Conservation (phyloP, 495 filamentous ascomycete species). For the Neurospora sp. region DNA sequence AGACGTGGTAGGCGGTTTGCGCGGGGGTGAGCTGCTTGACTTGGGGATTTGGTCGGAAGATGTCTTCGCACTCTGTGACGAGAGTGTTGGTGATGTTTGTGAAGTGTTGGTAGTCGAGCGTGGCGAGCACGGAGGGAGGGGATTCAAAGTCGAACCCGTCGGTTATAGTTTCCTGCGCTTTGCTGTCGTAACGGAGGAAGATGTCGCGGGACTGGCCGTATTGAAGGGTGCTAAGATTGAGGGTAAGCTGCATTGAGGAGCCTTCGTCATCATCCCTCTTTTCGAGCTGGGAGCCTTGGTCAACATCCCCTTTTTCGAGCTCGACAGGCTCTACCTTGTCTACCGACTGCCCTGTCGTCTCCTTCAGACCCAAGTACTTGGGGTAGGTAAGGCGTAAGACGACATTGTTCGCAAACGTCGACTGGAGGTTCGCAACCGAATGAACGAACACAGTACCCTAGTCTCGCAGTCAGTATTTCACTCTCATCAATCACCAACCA, state of each 20-base stretch:
- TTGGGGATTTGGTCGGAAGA: neutral
- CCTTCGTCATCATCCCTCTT: neutral
- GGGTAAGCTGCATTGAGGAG: slow-evolving; percentile 12
- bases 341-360: slow-evolving; percentile 26
- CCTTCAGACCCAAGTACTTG: slow-evolving; percentile 15
- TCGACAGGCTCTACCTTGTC: slow-evolving; percentile 11
- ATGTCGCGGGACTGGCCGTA: slow-evolving; percentile 40
- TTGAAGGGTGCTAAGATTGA: slow-evolving; percentile 31
- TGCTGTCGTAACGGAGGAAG: slow-evolving; percentile 18
- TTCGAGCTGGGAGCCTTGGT: slow-evolving; percentile 4
- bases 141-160: slow-evolving; percentile 1
- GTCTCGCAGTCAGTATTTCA: neutral
- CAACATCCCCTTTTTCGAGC: slow-evolving; percentile 8
- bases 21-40: slow-evolving; percentile 7
- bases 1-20: slow-evolving; percentile 31
- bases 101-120: slow-evolving; percentile 20
- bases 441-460: slow-evolving; percentile 37
- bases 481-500: neutral
- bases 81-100: neutral
- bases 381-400: slow-evolving; percentile 25
- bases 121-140: slow-evolving; percentile 12
- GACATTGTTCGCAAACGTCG: slow-evolving; percentile 30
- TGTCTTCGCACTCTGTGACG: neutral
- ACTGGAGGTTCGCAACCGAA: slow-evolving; percentile 37
- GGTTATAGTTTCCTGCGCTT: neutral